These are phyloP conservation scores for Triticum turgidum DNA, from an alignment of 176 grass and related monocot species.

Conservation along the genomic window DNA sequence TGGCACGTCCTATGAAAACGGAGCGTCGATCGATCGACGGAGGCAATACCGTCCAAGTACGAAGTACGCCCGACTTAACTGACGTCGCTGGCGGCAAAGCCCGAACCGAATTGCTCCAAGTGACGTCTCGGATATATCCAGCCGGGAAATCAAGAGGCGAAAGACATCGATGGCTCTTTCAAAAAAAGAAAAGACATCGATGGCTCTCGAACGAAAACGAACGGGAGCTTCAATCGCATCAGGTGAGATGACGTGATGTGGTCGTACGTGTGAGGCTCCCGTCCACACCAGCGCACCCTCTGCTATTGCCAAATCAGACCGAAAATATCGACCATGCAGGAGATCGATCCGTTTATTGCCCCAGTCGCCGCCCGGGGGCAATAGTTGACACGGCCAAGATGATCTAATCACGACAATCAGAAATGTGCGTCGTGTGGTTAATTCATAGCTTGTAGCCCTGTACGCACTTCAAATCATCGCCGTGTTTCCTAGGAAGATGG, in stretches of 20 bases:
- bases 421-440: no score
- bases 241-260: slow-evolving; percentile 30
- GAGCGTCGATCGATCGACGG: not conserved
- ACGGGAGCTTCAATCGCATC: not conserved
- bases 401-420: not conserved
- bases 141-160: slow-evolving; percentile 11
- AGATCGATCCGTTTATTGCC: not conserved
- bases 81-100: slow-evolving; percentile 17
- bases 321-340: not conserved
- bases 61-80: not conserved
- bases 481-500: no score
- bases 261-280: slow-evolving; percentile 20
- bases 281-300: not conserved
- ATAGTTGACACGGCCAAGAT: not conserved
- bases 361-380: not conserved
- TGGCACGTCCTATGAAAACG: not conserved
- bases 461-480: no score
- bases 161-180: not conserved
- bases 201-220: not conserved
- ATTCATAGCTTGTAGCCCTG: no score
- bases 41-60: not conserved
- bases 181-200: slow-evolving; percentile 17
- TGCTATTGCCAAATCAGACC: not conserved
- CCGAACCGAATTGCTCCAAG: not conserved
- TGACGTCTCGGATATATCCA: slow-evolving; percentile 25